Conservation (phyloP, 192 early-diverging fungal species). For the Dissophora globulifera region DNA sequence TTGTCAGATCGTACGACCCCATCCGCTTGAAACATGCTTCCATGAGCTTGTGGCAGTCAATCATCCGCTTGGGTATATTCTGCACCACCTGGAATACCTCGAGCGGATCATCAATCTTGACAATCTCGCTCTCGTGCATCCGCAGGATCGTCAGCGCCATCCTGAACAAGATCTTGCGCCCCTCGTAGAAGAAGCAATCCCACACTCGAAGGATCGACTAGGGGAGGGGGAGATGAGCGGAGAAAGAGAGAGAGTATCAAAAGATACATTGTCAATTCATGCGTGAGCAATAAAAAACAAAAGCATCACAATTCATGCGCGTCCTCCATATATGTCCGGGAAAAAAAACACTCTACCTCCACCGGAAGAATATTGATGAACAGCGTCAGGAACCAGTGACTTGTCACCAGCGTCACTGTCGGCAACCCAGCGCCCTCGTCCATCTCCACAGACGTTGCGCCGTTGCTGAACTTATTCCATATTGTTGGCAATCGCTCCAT, state of each 20-base stretch:
- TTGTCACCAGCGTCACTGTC: slow-evolving; percentile 78
- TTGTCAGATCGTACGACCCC: slow-evolving; percentile 42
- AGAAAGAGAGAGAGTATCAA: not conserved
- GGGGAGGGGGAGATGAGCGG: too few relatives aligned
- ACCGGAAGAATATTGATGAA: slow-evolving; percentile 83
- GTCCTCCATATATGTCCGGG: too few relatives aligned
- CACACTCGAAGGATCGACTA: slow-evolving; percentile 80
- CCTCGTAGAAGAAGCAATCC: slow-evolving; percentile 83
- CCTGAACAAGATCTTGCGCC: slow-evolving; percentile 78
- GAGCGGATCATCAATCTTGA: slow-evolving; percentile 65
- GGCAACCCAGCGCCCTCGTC: slow-evolving; percentile 66
- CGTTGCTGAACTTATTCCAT: slow-evolving; percentile 58
- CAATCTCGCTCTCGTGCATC: slow-evolving; percentile 70
- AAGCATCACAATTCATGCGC: too few relatives aligned
- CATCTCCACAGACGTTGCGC: slow-evolving; percentile 59
- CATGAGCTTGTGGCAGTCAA: slow-evolving; percentile 73
- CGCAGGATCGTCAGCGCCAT: slow-evolving; percentile 79
- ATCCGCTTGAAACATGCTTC: slow-evolving; percentile 56
- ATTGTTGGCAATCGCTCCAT: slow-evolving; percentile 62
- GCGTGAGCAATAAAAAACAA: too few relatives aligned
- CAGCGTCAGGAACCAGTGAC: slow-evolving; percentile 85
- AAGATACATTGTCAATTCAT: too few relatives aligned
- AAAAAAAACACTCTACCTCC: too few relatives aligned
- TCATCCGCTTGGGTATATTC: slow-evolving; percentile 69
- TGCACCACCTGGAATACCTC: slow-evolving; percentile 69